Base-by-base conservation (phyloP, 2,329 filamentous ascomycete genomes). In the Parastagonospora nodorum region DNA sequence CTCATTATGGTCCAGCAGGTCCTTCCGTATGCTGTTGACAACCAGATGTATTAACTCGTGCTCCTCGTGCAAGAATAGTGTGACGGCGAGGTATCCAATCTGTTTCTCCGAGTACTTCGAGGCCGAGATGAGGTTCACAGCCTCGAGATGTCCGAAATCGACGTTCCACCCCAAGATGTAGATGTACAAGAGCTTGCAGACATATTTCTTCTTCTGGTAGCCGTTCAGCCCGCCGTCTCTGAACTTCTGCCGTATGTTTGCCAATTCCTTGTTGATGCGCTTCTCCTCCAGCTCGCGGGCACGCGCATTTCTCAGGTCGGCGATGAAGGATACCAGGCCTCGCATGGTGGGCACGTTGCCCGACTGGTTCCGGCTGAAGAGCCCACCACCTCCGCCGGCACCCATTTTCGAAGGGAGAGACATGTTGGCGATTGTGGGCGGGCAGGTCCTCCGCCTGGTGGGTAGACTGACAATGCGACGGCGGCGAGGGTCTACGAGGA, bases 151-250 rank as follows among this genome's bases (percentile, higher is more conserved):
- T 48, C 94, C 94, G 75, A 99, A 99, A 75, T 97, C 95, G 77
- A 99, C 93, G 74, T 99, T 93, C 89, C 94, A 99, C 42, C 94
- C 94, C 60, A 99, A 84, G 53, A 99, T 99, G 76, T 99, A 99
- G 68, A 99, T 97, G 75, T 99, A 99, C 55, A 99, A 82, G 63
- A 99, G 85, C 86, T 99, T 99, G 90, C 94, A 99, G 62, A 99
- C 94, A 74, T 99, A 99, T 89, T 99, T 99, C 84, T 99, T 99
- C 82, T 95, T 97, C 81, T 97, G 92, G 73, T 99, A 99, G 61
- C 94, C 95, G 72, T 88, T 96, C 51, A 99, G 80, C 71, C 84
- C 94, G 59, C 92, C 92, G 74, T 94, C 90, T 83, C 96, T 96
- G 81, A 97, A 99, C 78, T 97, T 97, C 78, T 97, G 91, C 69